Evolutionary conservation across 306 rosid genomes (phyloP), one percentile per base, ranked within the genome.

Genomic region (Glycine tomentella): DNA sequence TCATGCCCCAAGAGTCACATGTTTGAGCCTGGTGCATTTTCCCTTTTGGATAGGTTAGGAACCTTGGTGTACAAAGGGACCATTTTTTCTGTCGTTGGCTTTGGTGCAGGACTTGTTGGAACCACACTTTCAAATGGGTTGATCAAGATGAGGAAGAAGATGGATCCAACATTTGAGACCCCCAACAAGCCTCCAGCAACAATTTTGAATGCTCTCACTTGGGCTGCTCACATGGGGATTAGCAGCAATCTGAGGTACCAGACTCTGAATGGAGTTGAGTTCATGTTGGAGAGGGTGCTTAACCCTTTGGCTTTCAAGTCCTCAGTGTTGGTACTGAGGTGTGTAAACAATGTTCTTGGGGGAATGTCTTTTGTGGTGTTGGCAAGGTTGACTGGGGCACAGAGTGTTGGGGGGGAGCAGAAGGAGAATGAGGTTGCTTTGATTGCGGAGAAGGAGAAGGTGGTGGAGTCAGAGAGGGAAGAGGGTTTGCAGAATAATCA

Each of bases 201-300:
- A 2, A 3, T 96, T 20, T 82, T 93, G 81, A 96, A 96, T 79
- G 89, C 97, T 44, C 12, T 88, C 42, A 96, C 99, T 3, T 93
- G 99, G 99, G 97, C 98, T 0, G 82, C 72, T 31, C 99, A 96
- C 83, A 93, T 93, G 99, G 98, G 99, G 3, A 0, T 93, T 8
- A 92, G 93, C 78, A 93, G 98, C 74, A 96, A 96, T 59, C 62
- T 96, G 12, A 88, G 99, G 84, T 96, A 96, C 86, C 98, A 96
- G 72, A 93, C 93, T 2, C 76, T 96, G 72, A 96, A 93, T 34
- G 99, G 97, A 52, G 8, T 45, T 5, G 98, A 96, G 86, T 93
- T 80, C 80, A 15, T 90, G 84, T 72, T 96, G 90, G 97, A 77
- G 48, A 96, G 86, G 52, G 90, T 87, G 74, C 92, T 96, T 56